Base-by-base conservation (phyloP, 768 basidiomycete species). In the Udeniomyces megalosporus region DNA sequence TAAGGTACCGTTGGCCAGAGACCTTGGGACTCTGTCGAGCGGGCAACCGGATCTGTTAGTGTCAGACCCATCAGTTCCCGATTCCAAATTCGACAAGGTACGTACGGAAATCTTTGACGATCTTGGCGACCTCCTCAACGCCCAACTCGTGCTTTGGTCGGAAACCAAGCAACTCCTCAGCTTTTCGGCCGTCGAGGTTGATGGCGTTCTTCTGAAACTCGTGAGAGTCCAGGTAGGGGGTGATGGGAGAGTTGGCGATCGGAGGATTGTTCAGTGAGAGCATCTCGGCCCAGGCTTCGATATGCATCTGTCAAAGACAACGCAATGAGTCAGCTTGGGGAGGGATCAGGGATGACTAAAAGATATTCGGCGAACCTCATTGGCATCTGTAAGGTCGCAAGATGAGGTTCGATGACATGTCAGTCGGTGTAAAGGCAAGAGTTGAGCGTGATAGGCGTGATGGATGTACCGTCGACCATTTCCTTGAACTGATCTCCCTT, bases 211-310 rank as follows among this genome's bases (percentile, higher is more conserved):
- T 62, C 20, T 57, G 53, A 29, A 62, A 62, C 38, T 62, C 61
- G 48, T 62, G 61, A 12, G 53, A 26, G 72, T 86, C 84, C 81
- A 87, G 83, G 72, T 88, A 91, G 0, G 86, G 84, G 22, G 77
- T 80, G 65, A 89, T 73, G 1, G 84, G 85, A 0, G 84, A 82
- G 62, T 84, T 83, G 14, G 78, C 76, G 61, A 87, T 77, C 2
- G 84, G 84, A 28, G 86, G 86, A 44, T 80, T 79, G 38, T 87
- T 84, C 50, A 74, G 80, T 24, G 75, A 74, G 67, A 88, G 78
- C 84, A 91, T 87, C 70, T 85, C 79, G 8, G 82, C 85, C 88
- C 88, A 91, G 12, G 80, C 82, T 35, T 61, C 60, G n/a, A 61
- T 22, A 35, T 61, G 60, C 60, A 61, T 61, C 60, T 56, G 31